Conservation (phyloP, 257 asterid species). For the Prunella vulgaris region DNA sequence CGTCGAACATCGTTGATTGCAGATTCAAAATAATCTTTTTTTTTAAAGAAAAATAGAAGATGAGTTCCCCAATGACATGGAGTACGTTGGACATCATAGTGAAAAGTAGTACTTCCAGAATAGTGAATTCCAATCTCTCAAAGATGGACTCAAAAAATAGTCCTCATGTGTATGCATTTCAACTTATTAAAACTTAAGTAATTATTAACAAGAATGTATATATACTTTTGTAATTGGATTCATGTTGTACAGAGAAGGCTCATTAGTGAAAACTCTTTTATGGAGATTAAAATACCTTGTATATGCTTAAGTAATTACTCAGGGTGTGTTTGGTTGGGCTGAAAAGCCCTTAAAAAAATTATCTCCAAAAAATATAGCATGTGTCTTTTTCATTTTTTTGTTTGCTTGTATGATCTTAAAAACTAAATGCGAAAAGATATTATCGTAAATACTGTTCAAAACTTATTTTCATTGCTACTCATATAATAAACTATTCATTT, state of each 20-base stretch:
- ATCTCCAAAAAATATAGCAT: no score
- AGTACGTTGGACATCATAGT: conserved; percentile 27
- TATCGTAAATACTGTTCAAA: neutral
- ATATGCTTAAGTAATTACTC: neutral
- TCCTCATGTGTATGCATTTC: conserved; percentile 47
- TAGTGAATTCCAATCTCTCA: conserved; percentile 25
- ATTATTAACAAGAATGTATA: neutral
- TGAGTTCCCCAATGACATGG: conserved; percentile 32
- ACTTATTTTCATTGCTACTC: conserved; percentile 7
- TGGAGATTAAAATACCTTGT: neutral
- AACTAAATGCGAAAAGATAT: neutral
- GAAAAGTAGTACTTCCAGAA: conserved; percentile 25
- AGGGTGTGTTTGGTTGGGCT: no score
- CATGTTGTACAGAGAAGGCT: neutral
- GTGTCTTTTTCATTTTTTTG: neutral
- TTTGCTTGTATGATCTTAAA: conserved; percentile 8
- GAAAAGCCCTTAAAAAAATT: no score
- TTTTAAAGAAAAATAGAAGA: conserved; percentile 49
- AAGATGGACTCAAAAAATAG: conserved; percentile 25
- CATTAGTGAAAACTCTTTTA: neutral
- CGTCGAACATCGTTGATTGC: neutral
- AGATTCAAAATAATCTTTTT: neutral
- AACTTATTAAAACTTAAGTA: neutral
- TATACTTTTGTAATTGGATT: neutral
- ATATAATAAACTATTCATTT: neutral